These are phyloP conservation scores for Phytophthora aleatoria DNA, from an alignment of 352 stramenopile species.

Conservation along the genomic window DNA sequence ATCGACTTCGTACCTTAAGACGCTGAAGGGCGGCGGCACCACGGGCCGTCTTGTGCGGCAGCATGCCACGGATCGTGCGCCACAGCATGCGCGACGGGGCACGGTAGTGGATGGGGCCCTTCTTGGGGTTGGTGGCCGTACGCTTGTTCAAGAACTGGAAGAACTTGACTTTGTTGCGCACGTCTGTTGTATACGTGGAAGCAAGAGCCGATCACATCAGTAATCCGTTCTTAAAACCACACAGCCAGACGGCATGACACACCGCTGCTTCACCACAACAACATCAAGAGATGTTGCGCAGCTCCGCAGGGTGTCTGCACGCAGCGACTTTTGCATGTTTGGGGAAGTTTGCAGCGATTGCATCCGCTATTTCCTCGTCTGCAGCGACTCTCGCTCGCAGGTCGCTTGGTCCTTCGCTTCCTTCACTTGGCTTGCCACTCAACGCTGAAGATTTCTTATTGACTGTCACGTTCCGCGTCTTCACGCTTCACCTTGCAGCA, in stretches of 20 bases:
- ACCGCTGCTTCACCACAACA: slow-evolving; percentile 41
- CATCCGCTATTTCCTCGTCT: slow-evolving; percentile 14
- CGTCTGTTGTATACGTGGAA: slow-evolving; percentile 67
- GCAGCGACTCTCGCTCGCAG: slow-evolving; percentile 9
- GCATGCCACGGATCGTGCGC: slow-evolving; percentile 96
- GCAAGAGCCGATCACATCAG: slow-evolving; percentile 39
- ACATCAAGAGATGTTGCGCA: slow-evolving; percentile 31
- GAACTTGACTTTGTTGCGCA: slow-evolving; percentile 98
- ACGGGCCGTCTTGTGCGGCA: slow-evolving; percentile 98
- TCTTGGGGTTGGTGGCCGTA: slow-evolving; percentile 98
- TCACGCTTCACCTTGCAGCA: slow-evolving; percentile 19
- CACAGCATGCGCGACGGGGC: slow-evolving; percentile 94
- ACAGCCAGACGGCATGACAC: slow-evolving; percentile 82
- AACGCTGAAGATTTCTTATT: neutral
- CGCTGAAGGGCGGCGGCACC: slow-evolving; percentile 95
- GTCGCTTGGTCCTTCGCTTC: neutral
- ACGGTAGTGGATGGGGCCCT: slow-evolving; percentile 98
- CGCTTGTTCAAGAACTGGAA: slow-evolving; percentile 98
- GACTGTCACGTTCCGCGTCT: slow-evolving; percentile 14
- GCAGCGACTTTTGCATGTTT: slow-evolving; percentile 93
- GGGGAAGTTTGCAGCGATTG: slow-evolving; percentile 31
- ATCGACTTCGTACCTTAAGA: slow-evolving; percentile 81
- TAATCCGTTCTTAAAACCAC: slow-evolving; percentile 34
- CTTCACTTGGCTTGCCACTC: slow-evolving; percentile 12
- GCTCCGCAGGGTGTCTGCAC: slow-evolving; percentile 80